These are phyloP conservation scores for Truncatella angustata DNA, from an alignment of 2,329 filamentous ascomycete genomes.

Conservation along the genomic window DNA sequence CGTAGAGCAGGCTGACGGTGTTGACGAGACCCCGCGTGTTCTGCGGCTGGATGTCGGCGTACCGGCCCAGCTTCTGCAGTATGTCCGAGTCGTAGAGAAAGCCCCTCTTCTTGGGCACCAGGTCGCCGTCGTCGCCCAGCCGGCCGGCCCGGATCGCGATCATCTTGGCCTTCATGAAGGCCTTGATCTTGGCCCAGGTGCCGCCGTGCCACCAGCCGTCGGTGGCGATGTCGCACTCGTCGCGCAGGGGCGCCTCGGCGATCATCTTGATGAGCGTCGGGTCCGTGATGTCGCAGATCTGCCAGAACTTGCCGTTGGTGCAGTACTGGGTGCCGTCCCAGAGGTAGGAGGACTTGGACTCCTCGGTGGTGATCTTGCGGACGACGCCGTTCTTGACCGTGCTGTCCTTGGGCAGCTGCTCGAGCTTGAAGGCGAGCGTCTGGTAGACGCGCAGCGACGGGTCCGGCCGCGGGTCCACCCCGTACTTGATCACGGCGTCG, in stretches of 20 bases:
- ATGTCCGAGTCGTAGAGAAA: slow-evolving; percentile 41
- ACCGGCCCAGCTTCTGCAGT: slow-evolving; percentile 24
- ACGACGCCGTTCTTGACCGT: slow-evolving; percentile 43
- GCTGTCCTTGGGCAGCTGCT: slow-evolving; percentile 40
- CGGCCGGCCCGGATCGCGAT: slow-evolving; percentile 60
- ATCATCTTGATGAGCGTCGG: slow-evolving; percentile 68
- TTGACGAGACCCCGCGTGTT: slow-evolving; percentile 18
- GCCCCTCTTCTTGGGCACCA: slow-evolving; percentile 24
- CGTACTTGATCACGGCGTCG: slow-evolving; percentile 81
- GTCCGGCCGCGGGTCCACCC: slow-evolving; percentile 78
- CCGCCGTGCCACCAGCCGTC: slow-evolving; percentile 87
- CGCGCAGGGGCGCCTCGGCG: slow-evolving; percentile 57
- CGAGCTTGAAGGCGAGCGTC: slow-evolving; percentile 80
- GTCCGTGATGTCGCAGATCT: slow-evolving; percentile 88
- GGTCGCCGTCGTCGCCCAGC: slow-evolving; percentile 44
- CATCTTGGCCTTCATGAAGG: slow-evolving; percentile 86
- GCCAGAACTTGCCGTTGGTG: slow-evolving; percentile 86
- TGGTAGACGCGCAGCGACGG: slow-evolving; percentile 81
- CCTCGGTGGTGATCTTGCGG: slow-evolving; percentile 34
- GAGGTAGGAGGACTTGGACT: slow-evolving; percentile 59
- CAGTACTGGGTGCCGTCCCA: slow-evolving; percentile 78
- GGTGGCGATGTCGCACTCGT: slow-evolving; percentile 55
- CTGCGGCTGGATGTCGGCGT: slow-evolving; percentile 24
- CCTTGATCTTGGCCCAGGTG: slow-evolving; percentile 78
- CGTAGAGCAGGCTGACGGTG: slow-evolving; percentile 26